phyloP scores from a whole-genome alignment of 2,329 filamentous ascomycete genomes.

The Penicillium sp. region DNA sequence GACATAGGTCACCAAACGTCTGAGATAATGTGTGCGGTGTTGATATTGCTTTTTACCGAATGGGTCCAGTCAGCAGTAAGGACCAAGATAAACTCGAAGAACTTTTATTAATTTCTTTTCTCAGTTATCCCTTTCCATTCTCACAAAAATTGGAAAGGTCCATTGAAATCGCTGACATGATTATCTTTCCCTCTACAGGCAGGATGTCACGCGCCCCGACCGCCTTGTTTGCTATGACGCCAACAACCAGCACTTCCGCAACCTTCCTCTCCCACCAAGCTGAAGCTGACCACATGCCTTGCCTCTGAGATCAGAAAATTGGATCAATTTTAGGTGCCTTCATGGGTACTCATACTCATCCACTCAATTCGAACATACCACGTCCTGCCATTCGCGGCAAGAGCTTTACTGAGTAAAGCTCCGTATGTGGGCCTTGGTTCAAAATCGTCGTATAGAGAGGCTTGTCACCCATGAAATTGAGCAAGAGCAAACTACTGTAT shows the following conservation, averaged over 20 bases:
- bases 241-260: not conserved
- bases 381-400: not conserved
- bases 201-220: not conserved
- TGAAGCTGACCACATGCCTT: not conserved
- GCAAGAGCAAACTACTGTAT: too few species aligned
- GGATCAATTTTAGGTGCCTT: not conserved
- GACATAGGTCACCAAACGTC: slow-evolving; percentile 15
- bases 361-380: not conserved
- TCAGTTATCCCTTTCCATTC: not conserved
- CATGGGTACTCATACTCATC: too few species aligned
- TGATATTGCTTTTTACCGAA: slow-evolving; percentile 19
- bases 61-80: slow-evolving; percentile 16
- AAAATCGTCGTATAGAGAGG: too few species aligned
- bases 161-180: not conserved
- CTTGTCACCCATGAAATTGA: too few species aligned
- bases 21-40: slow-evolving; percentile 12
- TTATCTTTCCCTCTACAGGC: not conserved
- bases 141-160: not conserved
- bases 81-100: not conserved
- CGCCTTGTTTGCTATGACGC: not conserved
- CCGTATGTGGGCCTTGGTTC: not conserved
- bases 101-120: not conserved
- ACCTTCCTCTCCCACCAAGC: not conserved
- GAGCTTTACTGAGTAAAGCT: not conserved
- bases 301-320: not conserved